Evolutionary conservation across 768 basidiomycete species (phyloP).

Genomic region (Termitomyces heimii): DNA sequence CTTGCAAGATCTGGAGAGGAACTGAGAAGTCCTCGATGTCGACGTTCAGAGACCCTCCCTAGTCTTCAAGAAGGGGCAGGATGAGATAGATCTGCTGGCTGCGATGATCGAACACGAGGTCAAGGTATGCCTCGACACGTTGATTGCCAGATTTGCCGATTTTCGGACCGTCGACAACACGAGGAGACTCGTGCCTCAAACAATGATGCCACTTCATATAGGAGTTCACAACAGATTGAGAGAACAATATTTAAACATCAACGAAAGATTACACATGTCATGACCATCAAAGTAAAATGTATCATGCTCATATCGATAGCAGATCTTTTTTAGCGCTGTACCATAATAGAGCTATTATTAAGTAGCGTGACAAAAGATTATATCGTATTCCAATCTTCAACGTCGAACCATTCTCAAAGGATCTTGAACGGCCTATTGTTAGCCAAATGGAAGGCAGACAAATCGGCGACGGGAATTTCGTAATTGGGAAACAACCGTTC

Average conservation of each 20-base stretch:
- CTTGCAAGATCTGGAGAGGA: neutral
- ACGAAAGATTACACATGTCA: neutral
- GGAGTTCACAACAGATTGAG: neutral
- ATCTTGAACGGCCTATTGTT: neutral
- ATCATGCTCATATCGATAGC: neutral
- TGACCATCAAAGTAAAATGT: neutral
- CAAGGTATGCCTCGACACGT: constrained; percentile 1
- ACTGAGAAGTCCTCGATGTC: neutral
- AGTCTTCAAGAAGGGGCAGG: neutral
- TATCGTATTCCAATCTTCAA: neutral
- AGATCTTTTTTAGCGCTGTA: neutral
- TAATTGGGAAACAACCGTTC: neutral
- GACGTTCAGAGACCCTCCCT: neutral
- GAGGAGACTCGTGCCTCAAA: neutral
- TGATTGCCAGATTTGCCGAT: neutral
- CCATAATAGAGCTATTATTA: neutral
- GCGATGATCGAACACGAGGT: constrained; percentile 6
- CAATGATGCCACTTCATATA: neutral
- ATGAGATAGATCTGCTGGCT: neutral
- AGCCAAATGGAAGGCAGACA: neutral
- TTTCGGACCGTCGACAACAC: constrained; percentile 2
- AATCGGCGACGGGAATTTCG: neutral
- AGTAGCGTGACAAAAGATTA: neutral
- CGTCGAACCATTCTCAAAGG: neutral
- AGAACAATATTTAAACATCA: neutral